phyloP scores from a whole-genome alignment of 2,329 filamentous ascomycete genomes.

The Ceratocystis alfenasii region DNA sequence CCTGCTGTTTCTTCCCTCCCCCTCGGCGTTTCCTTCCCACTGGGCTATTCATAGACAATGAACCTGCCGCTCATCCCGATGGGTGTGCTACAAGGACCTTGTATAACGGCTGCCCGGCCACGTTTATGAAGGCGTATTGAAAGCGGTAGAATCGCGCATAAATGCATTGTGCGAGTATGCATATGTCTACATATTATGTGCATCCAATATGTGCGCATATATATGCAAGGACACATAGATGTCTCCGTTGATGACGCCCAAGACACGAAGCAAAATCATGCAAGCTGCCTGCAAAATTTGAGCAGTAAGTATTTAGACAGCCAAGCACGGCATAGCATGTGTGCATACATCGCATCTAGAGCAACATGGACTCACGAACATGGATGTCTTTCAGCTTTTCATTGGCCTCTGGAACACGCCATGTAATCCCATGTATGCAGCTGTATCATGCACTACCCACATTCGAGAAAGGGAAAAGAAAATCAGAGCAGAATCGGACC shows the following conservation, averaged over 20 bases:
- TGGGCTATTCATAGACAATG: background rate
- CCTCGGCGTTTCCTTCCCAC: background rate
- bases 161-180: background rate
- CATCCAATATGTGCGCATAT: background rate
- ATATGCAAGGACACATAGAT: background rate
- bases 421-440: constrained; percentile 2
- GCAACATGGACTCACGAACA: background rate
- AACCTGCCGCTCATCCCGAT: background rate
- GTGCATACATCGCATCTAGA: background rate
- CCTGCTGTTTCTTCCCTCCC: background rate
- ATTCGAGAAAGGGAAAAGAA: background rate
- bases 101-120: too few relatives aligned
- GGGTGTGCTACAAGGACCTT: background rate
- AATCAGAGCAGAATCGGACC: background rate
- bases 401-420: background rate
- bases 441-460: background rate
- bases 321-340: background rate
- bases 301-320: constrained; percentile 1
- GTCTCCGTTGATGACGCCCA: background rate
- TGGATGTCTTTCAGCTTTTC: constrained; percentile 3
- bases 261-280: background rate
- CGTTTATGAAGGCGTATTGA: too few relatives aligned
- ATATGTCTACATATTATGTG: background rate
- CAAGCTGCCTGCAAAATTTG: background rate
- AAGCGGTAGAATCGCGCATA: too few relatives aligned